phyloP scores from a whole-genome alignment of 805 yeast species.

The Zygosaccharomyces lentus region DNA sequence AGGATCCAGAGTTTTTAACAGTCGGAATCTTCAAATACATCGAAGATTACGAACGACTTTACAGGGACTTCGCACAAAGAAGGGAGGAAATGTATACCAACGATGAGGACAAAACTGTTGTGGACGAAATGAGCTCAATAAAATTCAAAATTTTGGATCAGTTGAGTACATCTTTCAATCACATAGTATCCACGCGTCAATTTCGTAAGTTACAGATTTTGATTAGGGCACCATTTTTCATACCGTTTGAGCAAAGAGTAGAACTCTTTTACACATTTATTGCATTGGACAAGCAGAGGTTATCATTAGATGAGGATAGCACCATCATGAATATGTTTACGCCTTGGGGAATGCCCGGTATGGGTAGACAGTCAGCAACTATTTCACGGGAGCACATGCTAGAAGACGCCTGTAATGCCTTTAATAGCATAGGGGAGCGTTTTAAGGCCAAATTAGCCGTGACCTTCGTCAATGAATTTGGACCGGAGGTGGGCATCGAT shows the following conservation, averaged over 20 bases:
- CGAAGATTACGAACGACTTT: conserved; percentile 26
- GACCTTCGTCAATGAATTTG: conserved; percentile 65
- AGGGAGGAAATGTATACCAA: conserved; percentile 14
- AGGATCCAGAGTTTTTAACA: conserved; percentile 23
- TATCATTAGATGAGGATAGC: conserved; percentile 24
- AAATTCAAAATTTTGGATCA: conserved; percentile 14
- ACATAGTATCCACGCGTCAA: conserved; percentile 21
- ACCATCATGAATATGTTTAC: conserved; percentile 14
- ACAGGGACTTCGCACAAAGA: conserved; percentile 18
- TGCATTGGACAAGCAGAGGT: conserved; percentile 44
- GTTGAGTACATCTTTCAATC: conserved; percentile 24
- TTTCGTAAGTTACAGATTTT: conserved; percentile 47
- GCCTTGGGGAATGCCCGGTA: conserved; percentile 16
- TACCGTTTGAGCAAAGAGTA: conserved; percentile 72
- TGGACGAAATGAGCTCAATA: conserved; percentile 23
- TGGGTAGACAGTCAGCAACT: conserved; percentile 39
- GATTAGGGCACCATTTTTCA: conserved; percentile 68
- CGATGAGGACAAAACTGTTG: conserved; percentile 37
- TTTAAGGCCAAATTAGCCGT: conserved; percentile 62
- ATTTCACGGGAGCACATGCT: conserved; percentile 68
- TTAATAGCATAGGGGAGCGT: conserved; percentile 47
- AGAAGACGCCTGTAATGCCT: conserved; percentile 66
- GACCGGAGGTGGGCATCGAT: conserved; percentile 85
- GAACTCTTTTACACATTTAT: conserved; percentile 63
- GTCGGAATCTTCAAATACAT: conserved; percentile 22